Evolutionary conservation across 495 filamentous ascomycete genomes (phyloP), one percentile per base, ranked within the genome.

Genomic region (Pyronema domesticum): DNA sequence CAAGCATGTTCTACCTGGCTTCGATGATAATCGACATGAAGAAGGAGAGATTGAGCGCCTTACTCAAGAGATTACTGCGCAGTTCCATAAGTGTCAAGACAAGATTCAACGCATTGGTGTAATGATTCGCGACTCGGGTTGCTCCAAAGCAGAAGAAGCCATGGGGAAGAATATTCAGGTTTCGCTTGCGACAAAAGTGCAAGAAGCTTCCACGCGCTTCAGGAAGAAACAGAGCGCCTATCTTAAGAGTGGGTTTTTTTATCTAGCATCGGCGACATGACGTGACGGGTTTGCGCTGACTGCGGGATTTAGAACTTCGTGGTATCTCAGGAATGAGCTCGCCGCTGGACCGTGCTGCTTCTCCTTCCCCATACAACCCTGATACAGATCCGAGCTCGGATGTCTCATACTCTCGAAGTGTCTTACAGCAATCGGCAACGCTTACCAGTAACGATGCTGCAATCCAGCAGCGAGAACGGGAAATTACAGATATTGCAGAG

Each of bases 111-210:
- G 79, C 56, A 82, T 98, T 49, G 14, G 14, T n/a, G 89, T 94
- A 62, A 70, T 73, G 59, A 84, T 96, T 81, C 73, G 80, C 13
- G 82, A 79, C 63, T 72, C 77, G 54, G 59, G 61, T n/a, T 71
- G 76, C 53, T 82, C 83, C 10, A 79, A 73, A 57, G 84, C 82
- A 35, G 91, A 96, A 65, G 89, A 91, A 71, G 86, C 80, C 6
- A 95, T 98, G 88, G 89, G 87, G 37, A 84, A 78, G 71, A 98
- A 98, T 68, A 86, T 96, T 56, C 85, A 94, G 68, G 85, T 94
- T 45, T 85, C 81, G 40, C 76, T 98, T 43, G 91, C 91, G 1
- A 72, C 83, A 7, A 72, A 86, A 53, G 87, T 96, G 0, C 87
- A 95, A 68, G 93, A 96, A 57, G 80, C 82, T n/a, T 94, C 86